Evolutionary conservation across 2,329 filamentous ascomycete genomes (phyloP).

Genomic region (Penicillium expansum): DNA sequence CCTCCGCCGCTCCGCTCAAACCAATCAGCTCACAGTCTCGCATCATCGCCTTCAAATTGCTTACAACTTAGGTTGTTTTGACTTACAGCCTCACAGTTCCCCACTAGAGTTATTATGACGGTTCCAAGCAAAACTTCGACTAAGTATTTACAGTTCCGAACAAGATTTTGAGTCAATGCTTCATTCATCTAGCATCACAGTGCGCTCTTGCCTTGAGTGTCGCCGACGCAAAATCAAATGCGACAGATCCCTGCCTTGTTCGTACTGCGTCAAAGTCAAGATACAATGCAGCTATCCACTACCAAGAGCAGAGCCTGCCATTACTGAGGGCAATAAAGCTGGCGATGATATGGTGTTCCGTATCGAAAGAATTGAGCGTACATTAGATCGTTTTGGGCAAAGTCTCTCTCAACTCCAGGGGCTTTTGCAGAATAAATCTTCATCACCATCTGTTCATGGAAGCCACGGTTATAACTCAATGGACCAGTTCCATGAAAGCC

Average conservation of each 20-base stretch:
- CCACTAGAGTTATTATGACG: neutral
- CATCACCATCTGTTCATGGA: neutral
- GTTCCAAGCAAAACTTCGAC: neutral
- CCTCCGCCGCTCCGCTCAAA: neutral
- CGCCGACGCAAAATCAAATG: slow-evolving; percentile 29
- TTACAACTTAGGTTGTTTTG: neutral
- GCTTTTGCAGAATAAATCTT: neutral
- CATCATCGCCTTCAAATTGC: neutral
- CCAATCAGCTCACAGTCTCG: neutral
- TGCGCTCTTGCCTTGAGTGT: slow-evolving; percentile 24
- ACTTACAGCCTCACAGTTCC: neutral
- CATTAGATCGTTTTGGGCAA: neutral
- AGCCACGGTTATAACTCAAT: neutral
- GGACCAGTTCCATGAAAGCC: neutral
- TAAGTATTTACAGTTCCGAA: neutral
- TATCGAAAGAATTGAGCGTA: slow-evolving; percentile 13
- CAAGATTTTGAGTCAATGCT: neutral
- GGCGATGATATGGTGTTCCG: neutral
- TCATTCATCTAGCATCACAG: neutral
- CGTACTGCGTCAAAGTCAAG: slow-evolving; percentile 34
- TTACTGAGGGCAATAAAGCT: neutral
- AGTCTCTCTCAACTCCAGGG: slow-evolving; percentile 7
- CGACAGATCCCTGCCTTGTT: slow-evolving; percentile 23
- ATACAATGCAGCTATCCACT: slow-evolving; percentile 34
- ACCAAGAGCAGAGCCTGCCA: neutral